These are phyloP conservation scores for Colletotrichum tofieldiae DNA, from an alignment of 2,329 filamentous ascomycete species.

Conservation along the genomic window DNA sequence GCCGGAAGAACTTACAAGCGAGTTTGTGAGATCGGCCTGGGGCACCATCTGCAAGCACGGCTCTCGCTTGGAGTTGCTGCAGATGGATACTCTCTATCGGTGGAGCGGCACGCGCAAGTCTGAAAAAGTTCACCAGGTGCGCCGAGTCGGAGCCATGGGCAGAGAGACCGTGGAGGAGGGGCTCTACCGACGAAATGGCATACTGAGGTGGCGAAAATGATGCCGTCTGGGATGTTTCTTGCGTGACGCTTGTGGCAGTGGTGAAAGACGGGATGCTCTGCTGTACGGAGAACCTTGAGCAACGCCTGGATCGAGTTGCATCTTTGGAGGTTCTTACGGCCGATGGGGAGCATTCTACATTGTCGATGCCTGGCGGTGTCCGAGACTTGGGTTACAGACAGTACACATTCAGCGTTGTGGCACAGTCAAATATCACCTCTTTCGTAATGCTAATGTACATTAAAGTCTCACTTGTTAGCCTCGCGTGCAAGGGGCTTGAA, in stretches of 20 bases:
- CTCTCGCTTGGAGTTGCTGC: conserved; percentile 13
- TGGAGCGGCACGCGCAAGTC: conserved; percentile 14
- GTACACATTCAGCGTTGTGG: neutral
- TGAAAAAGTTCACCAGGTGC: conserved; percentile 10
- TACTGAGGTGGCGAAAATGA: conserved; percentile 1
- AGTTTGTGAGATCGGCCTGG: conserved; percentile 2
- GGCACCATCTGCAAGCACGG: conserved; percentile 12
- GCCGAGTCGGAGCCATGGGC: conserved; percentile 4
- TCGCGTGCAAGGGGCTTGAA: neutral
- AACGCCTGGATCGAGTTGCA: neutral
- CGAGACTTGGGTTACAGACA: neutral
- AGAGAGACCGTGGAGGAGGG: neutral
- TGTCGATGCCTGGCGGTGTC: neutral
- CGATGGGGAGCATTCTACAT: neutral
- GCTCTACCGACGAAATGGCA: neutral
- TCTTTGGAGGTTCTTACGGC: neutral
- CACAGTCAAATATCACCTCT: neutral
- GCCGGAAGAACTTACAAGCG: neutral
- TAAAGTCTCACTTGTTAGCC: neutral
- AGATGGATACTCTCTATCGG: conserved; percentile 6
- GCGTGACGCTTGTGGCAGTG: neutral
- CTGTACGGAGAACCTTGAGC: neutral
- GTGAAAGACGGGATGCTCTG: too few species aligned
- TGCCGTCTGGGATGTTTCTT: neutral
- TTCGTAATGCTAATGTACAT: neutral